A percentile compares a stretch with the other conserved stretches of the same genome.
Evolutionary conservation across 768 basidiomycete species (phyloP).

Genomic region (Hortiboletus flavorubellus): DNA sequence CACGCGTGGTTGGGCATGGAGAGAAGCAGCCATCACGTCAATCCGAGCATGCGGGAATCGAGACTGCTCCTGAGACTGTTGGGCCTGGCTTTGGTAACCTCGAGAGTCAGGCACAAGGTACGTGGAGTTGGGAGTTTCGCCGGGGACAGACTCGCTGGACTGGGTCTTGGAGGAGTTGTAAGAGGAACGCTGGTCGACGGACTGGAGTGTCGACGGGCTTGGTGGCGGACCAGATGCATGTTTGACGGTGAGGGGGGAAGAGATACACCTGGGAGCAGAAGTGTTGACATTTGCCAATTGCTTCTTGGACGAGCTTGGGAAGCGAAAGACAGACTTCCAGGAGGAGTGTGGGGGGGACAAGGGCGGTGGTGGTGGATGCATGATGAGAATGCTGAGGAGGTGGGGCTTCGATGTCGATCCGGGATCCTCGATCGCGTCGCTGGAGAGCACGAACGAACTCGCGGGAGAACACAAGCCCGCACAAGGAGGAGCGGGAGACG

Average conservation of each 20-base stretch:
- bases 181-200: conserved; percentile 63
- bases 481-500: conserved; percentile 2
- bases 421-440: conserved; percentile 20
- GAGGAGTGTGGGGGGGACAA: conserved; percentile 28
- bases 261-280: conserved; percentile 32
- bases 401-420: conserved; percentile 24
- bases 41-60: conserved; percentile 3
- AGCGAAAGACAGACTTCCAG: conserved; percentile 77
- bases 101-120: conserved; percentile 30
- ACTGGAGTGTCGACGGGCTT: conserved; percentile 48
- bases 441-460: background rate
- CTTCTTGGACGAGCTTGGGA: conserved; percentile 67
- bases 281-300: conserved; percentile 35
- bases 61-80: conserved; percentile 5
- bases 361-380: conserved; percentile 25
- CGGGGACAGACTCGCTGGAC: conserved; percentile 65
- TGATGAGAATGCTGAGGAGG: conserved; percentile 2
- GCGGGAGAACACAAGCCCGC: conserved; percentile 10
- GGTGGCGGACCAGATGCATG: conserved; percentile 34
- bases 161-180: conserved; percentile 76
- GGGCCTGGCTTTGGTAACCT: conserved; percentile 8
- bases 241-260: conserved; percentile 26
- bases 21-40: conserved; percentile 25
- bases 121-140: conserved; percentile 28
- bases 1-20: conserved; percentile 19